Evolutionary conservation across 2,329 filamentous ascomycete genomes (phyloP), one percentile per base, ranked within the genome.

Genomic region (Fusarium gaditjirri): DNA sequence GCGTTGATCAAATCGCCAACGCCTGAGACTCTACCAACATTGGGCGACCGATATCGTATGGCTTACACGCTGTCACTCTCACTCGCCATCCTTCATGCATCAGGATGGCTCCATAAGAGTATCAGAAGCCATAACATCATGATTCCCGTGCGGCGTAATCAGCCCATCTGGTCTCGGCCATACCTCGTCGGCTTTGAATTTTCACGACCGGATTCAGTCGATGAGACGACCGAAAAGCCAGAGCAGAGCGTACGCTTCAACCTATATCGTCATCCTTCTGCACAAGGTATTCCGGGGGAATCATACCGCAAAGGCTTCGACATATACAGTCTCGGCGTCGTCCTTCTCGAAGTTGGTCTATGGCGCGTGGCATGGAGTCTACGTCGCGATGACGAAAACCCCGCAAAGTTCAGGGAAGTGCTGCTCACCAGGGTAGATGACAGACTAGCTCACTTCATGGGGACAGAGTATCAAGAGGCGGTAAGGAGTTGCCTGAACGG

Each of bases 91-190:
- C 42, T 68, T 3, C 61, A 68, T 14, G 47, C 53, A n/a, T 27
- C 47, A 17, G 61, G 61, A 2, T 68, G 65, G 65, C 35, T 68
- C 2, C 65, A 68, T 42, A 68, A 68, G 29, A 60, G 65, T 8
- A 60, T 68, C 12, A 33, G 61, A 16, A 68, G 65, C 17, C 46
- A 68, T 12, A 68, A 65, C 9, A 58, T 68, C 47, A 39, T 68
- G 52, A 14, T 68, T 19, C 55, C 33, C 5, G 21, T 43, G n/a
- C 19, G 44, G 36, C 6, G 27, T 17, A 43, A 36, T 13, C 58
- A 25, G 21, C 61, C 47, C 16, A n/a, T 55, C 6, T 65, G 53
- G 65, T 55, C 53, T 23, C 46, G 49, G 7, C 65, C 65, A 46
- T 65, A 50, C 38, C 61, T 68, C 1, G 54, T 54, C 23, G 65